These are phyloP conservation scores for Candida adriatica DNA, from an alignment of 805 yeast species.

Conservation along the genomic window DNA sequence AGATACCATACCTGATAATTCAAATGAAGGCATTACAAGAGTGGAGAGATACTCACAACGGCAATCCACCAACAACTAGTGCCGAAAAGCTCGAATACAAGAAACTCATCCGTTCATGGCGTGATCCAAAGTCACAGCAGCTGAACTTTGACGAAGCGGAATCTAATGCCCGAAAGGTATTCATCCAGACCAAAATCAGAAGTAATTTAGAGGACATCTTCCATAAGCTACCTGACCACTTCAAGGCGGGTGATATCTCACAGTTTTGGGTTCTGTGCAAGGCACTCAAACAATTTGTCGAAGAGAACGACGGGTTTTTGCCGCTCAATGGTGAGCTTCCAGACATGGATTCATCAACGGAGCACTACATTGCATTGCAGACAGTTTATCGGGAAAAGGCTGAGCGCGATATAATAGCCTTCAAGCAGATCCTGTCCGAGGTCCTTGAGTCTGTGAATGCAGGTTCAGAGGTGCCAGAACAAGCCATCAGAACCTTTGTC, in stretches of 20 bases:
- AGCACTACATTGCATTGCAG: constrained; percentile 51
- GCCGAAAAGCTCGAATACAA: constrained; percentile 36
- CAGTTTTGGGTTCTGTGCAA: constrained; percentile 57
- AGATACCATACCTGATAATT: constrained; percentile 64
- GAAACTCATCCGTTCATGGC: constrained; percentile 28
- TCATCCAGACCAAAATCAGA: constrained; percentile 29
- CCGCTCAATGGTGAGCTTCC: constrained; percentile 75
- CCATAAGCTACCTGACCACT: constrained; percentile 3
- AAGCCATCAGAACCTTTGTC: constrained; percentile 44
- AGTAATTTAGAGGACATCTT: constrained; percentile 22
- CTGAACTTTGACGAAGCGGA: constrained; percentile 47
- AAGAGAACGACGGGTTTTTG: constrained; percentile 32
- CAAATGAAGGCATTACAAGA: constrained; percentile 45
- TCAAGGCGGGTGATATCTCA: constrained; percentile 4
- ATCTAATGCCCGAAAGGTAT: constrained; percentile 36
- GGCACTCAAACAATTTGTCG: constrained; percentile 48
- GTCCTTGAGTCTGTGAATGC: constrained; percentile 22
- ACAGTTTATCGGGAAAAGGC: constrained; percentile 52
- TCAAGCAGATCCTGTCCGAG: constrained; percentile 29
- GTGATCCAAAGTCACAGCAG: constrained; percentile 29
- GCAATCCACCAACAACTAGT: constrained; percentile 28
- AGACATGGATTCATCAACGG: constrained; percentile 82
- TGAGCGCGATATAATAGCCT: constrained; percentile 35
- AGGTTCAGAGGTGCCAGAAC: constrained; percentile 17
- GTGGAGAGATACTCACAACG: constrained; percentile 29